phyloP scores from a whole-genome alignment of 768 basidiomycete genomes.

The Crepidotus variabilis region DNA sequence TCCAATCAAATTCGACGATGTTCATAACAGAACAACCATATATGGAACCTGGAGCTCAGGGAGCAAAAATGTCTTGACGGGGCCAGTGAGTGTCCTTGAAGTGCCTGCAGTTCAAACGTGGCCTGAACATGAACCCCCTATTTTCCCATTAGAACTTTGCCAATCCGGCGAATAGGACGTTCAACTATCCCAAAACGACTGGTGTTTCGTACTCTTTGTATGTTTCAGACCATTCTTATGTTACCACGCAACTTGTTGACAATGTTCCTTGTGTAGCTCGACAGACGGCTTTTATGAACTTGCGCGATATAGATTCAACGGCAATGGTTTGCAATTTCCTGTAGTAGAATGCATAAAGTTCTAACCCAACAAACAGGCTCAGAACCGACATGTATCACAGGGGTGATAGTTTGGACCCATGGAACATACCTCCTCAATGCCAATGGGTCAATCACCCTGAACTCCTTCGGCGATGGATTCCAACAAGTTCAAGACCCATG shows the following conservation, averaged over 20 bases:
- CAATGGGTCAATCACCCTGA: constrained; percentile 80
- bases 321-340: constrained; percentile 62
- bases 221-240: constrained; percentile 27
- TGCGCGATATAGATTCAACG: constrained; percentile 83
- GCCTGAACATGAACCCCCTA: constrained; percentile 6
- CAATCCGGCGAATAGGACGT: constrained; percentile 76
- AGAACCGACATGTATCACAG: constrained; percentile 85
- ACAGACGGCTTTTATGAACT: constrained; percentile 80
- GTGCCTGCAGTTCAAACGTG: constrained; percentile 1
- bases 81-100: constrained; percentile 56
- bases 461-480: constrained; percentile 81
- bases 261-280: constrained; percentile 42
- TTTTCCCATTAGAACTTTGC: constrained; percentile 64
- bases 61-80: constrained; percentile 71
- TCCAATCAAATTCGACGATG: constrained; percentile 34
- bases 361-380: constrained; percentile 47
- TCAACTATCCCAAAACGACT: constrained; percentile 80
- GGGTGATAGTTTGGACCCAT: constrained; percentile 86
- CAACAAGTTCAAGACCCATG: constrained; percentile 96
- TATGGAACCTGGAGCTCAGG: constrained; percentile 87
- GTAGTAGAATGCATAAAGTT: not conserved
- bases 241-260: constrained; percentile 4
- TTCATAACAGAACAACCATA: constrained; percentile 68
- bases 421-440: constrained; percentile 63
- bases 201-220: constrained; percentile 91